Evolutionary conservation across 257 asterid species (phyloP).

Genomic region (Nicotiana attenuata): DNA sequence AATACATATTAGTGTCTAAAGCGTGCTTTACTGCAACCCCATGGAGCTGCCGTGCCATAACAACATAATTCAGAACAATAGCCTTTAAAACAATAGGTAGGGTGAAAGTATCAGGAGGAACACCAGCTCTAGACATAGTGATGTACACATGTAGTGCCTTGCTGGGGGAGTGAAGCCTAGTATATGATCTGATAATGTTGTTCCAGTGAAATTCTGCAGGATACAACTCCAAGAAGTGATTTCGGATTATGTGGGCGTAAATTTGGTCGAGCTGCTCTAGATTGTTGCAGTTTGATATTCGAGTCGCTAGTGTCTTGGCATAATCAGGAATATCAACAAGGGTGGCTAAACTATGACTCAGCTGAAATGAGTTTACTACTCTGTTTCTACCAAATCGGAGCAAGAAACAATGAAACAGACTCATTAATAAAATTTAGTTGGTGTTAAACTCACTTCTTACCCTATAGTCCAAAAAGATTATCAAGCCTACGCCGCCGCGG

Average conservation of each 20-base stretch:
- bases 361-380: background rate
- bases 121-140: conserved; percentile 56
- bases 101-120: conserved; percentile 58
- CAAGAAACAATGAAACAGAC: background rate
- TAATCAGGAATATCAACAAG: background rate
- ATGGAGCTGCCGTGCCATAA: conserved; percentile 44
- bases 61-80: conserved; percentile 24
- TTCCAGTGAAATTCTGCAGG: conserved; percentile 67
- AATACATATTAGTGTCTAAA: conserved; percentile 50
- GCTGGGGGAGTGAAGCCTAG: conserved; percentile 46
- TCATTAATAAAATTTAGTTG: background rate
- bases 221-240: conserved; percentile 40
- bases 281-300: conserved; percentile 42
- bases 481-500: too few species aligned
- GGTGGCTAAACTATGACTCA: background rate
- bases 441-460: background rate
- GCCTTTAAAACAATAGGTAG: conserved; percentile 64
- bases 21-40: conserved; percentile 45
- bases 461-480: background rate
- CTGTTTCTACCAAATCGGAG: conserved; percentile 7
- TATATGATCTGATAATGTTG: conserved; percentile 59
- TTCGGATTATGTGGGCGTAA: conserved; percentile 44
- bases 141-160: conserved; percentile 48
- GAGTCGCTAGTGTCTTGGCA: conserved; percentile 37
- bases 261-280: conserved; percentile 48